Base-by-base conservation (phyloP, 768 basidiomycete genomes). In the Naganishia vishniacii region DNA sequence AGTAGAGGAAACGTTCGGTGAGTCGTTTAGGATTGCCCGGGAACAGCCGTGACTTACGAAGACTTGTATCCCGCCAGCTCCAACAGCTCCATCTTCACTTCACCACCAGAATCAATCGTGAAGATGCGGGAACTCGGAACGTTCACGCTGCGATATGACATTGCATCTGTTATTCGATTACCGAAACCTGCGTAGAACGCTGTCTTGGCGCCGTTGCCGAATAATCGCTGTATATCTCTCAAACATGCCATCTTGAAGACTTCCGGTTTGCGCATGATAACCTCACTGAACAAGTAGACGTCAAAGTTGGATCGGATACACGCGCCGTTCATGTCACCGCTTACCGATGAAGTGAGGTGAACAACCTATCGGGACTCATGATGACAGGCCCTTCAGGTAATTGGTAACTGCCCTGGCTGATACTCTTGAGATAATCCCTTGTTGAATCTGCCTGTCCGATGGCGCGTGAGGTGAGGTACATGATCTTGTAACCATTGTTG, bases 231-330 rank as follows among this genome's bases (percentile, higher is more conserved):
- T 60, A 98, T 94, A 78, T 98, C 95, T 45, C 92, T 83, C 64
- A 98, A 79, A 79, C 93, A 97, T 1, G 94, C 92, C 95, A 99
- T 99, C 80, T 99, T 99, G 83, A 99, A 99, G n/a, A 98, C 84
- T 73, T 99, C 95, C 0, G 95, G 95, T 77, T 98, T 97, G 40
- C 93, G 87, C 88, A 98, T 89, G 72, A 99, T 94, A 16, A 99
- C 94, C 79, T 99, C 95, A 4, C 92, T 95, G 70, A 0, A 9
- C 2, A n/a, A 29, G 9, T 23, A 42, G 60, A 28, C 9, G 13
- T 16, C 32, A 29, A 15, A 31, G 5, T 40, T 37, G 46, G 2
- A 32, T 16, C 25, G 41, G n/a, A 40, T 12, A 51, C 28, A 49
- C 37, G 7, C 37, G 18, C 15, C 11, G 12, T 29, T 20, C 18